phyloP scores from a whole-genome alignment of 805 yeast species.

The Ogataea trehalophila region DNA sequence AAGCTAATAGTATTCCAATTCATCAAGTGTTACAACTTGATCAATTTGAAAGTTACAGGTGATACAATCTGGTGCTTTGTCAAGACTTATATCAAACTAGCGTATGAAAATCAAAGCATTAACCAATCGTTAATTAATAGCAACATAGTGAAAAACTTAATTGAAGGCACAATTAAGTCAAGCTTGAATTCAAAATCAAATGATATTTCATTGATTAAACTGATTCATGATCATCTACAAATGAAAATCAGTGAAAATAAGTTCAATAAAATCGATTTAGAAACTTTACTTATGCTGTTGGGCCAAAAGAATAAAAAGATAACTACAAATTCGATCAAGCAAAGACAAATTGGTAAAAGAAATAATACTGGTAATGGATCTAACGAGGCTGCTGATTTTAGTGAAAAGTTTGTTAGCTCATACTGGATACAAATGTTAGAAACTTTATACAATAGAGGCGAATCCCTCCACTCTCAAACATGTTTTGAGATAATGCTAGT shows the following conservation, averaged over 20 bases:
- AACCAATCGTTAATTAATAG: conserved; percentile 29
- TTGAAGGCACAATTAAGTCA: conserved; percentile 51
- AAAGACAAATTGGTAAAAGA: conserved; percentile 11
- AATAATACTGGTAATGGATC: background rate
- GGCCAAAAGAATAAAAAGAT: conserved; percentile 32
- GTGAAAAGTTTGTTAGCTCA: conserved; percentile 48
- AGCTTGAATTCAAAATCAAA: conserved; percentile 46
- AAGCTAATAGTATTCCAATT: conserved; percentile 47
- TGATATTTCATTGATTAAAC: conserved; percentile 38
- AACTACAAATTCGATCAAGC: conserved; percentile 18
- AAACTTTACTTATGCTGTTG: conserved; percentile 40
- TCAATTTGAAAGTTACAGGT: conserved; percentile 53
- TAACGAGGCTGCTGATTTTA: conserved; percentile 31
- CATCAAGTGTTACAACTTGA: conserved; percentile 47
- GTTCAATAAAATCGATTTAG: conserved; percentile 42
- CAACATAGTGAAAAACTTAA: conserved; percentile 42
- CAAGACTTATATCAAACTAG: conserved; percentile 43
- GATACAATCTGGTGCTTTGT: conserved; percentile 63
- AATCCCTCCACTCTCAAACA: conserved; percentile 41
- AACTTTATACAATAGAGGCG: conserved; percentile 51
- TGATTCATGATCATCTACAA: conserved; percentile 50
- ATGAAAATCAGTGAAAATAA: conserved; percentile 42
- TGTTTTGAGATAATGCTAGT: conserved; percentile 48
- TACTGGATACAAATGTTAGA: conserved; percentile 61
- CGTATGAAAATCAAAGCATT: conserved; percentile 21